These are phyloP conservation scores for Phaeolepiota aurea DNA, from an alignment of 768 basidiomycete species.

Conservation along the genomic window DNA sequence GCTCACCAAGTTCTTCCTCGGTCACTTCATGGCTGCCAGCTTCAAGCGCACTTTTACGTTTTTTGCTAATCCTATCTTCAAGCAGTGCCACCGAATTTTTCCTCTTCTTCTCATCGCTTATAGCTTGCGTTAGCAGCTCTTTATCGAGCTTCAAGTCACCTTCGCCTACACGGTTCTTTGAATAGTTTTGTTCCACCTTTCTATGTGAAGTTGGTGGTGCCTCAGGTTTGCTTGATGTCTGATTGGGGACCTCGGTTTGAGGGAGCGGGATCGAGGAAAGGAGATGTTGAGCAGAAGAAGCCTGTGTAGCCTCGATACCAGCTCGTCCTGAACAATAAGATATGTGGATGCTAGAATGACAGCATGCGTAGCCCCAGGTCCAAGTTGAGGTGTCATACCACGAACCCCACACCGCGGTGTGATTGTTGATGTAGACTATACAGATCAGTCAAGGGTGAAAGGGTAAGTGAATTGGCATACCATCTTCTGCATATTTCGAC, in stretches of 20 bases:
- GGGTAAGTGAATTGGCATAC: constrained; percentile 34
- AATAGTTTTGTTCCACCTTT: constrained; percentile 61
- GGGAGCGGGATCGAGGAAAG: constrained; percentile 35
- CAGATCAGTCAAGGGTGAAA: constrained; percentile 5
- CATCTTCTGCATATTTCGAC: constrained; percentile 96
- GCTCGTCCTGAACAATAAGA: constrained; percentile 90
- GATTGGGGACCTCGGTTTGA: constrained; percentile 12
- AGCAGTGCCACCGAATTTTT: constrained; percentile 50
- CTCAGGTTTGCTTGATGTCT: constrained; percentile 9
- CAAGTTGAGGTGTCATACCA: constrained; percentile 71
- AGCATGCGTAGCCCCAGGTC: constrained; percentile 92
- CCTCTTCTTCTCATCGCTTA: constrained; percentile 77
- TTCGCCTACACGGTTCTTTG: constrained; percentile 75
- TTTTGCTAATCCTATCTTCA: constrained; percentile 51
- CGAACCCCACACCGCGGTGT: constrained; percentile 96
- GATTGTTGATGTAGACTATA: constrained; percentile 85
- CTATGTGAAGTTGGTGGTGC: constrained; percentile 20
- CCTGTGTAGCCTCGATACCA: constrained; percentile 69
- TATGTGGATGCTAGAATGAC: constrained; percentile 76
- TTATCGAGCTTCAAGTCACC: constrained; percentile 73
- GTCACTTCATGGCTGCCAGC: constrained; percentile 71
- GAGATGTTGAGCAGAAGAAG: constrained; percentile 68
- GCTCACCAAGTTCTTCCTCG: constrained; percentile 78
- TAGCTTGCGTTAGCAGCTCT: constrained; percentile 56
- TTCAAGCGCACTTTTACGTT: constrained; percentile 49